A percentile compares a stretch with the other conserved stretches of the same genome.
Conservation (phyloP, 2,329 filamentous ascomycete species). For the Nigrospora sphaerica region DNA sequence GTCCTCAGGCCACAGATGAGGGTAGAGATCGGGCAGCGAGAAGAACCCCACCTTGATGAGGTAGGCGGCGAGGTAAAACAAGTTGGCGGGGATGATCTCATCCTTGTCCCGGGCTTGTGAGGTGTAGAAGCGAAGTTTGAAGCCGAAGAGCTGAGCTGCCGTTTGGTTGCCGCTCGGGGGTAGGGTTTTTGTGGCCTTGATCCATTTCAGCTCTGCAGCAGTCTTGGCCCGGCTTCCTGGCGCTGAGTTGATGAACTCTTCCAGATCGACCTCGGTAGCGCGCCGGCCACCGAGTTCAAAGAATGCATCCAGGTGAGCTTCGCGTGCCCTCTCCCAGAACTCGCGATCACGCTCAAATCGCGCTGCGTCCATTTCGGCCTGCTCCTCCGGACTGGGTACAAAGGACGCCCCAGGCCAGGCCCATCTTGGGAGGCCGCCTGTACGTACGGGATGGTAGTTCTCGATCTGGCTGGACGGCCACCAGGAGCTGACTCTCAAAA, state of each 20-base stretch:
- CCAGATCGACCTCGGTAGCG: slow-evolving; percentile 51
- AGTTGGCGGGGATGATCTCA: slow-evolving; percentile 81
- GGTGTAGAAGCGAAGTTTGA: slow-evolving; percentile 94
- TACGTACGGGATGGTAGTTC: slow-evolving; percentile 33
- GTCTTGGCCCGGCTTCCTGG: slow-evolving; percentile 35
- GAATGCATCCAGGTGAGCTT: slow-evolving; percentile 74
- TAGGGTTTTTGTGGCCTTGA: slow-evolving; percentile 70
- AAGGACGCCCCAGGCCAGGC: slow-evolving; percentile 55
- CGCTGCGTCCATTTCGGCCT: slow-evolving; percentile 44
- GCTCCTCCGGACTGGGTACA: slow-evolving; percentile 49
- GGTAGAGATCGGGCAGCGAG: slow-evolving; percentile 82
- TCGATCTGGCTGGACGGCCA: slow-evolving; percentile 67
- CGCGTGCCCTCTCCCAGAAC: slow-evolving; percentile 78
- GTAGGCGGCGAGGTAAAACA: slow-evolving; percentile 85
- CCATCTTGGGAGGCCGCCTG: slow-evolving; percentile 74
- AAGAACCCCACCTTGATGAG: slow-evolving; percentile 97
- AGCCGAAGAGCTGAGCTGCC: slow-evolving; percentile 89
- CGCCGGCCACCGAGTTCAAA: slow-evolving; percentile 78
- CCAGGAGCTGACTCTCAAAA: slow-evolving; percentile 89
- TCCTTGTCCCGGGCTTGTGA: slow-evolving; percentile 66
- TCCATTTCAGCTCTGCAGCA: slow-evolving; percentile 53
- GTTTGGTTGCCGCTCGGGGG: slow-evolving; percentile 83
- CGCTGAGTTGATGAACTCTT: slow-evolving; percentile 37
- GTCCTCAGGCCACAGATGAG: slow-evolving; percentile 82
- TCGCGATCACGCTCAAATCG: slow-evolving; percentile 60